A percentile compares a stretch with the other conserved stretches of the same genome.
These are phyloP conservation scores for Botrytis pseudocinerea DNA, from an alignment of 2,329 filamentous ascomycete genomes.

Conservation along the genomic window DNA sequence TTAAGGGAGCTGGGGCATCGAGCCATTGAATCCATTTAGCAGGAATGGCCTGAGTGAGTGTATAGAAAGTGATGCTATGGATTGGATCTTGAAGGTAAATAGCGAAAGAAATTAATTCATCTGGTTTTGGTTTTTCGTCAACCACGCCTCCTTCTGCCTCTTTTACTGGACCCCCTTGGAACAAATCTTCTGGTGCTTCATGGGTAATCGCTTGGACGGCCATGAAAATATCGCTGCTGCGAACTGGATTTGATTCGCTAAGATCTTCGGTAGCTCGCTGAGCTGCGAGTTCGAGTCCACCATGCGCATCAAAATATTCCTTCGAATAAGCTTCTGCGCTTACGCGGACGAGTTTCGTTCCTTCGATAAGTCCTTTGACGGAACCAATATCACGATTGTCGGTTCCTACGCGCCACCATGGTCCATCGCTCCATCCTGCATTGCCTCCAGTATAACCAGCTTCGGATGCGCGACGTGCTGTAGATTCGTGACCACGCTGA, in stretches of 20 bases:
- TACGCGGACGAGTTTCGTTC: constrained; percentile 86
- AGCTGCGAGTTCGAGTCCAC: constrained; percentile 78
- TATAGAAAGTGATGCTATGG: constrained; percentile 83
- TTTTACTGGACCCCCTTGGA: constrained; percentile 60
- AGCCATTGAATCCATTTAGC: constrained; percentile 89
- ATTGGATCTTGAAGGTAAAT: constrained; percentile 84
- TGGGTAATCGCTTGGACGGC: constrained; percentile 85
- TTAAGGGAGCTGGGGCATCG: constrained; percentile 66
- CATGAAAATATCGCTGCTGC: constrained; percentile 92
- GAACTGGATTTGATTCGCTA: constrained; percentile 82
- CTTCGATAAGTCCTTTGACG: constrained; percentile 79
- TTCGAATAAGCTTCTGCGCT: constrained; percentile 83
- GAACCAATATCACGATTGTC: constrained; percentile 73
- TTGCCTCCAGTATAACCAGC: constrained; percentile 56
- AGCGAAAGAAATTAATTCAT: constrained; percentile 70
- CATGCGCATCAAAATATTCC: constrained; percentile 78
- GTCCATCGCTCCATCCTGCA: constrained; percentile 85
- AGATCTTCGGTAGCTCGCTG: constrained; percentile 76
- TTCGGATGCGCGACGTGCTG: constrained; percentile 65
- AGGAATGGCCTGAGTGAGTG: constrained; percentile 80
- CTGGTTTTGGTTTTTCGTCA: constrained; percentile 51
- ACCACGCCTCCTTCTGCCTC: constrained; percentile 55
- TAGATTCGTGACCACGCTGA: constrained; percentile 86
- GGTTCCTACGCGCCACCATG: constrained; percentile 84
- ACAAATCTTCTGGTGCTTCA: constrained; percentile 64